Evolutionary conservation across 2,329 filamentous ascomycete species (phyloP).

Genomic region (Aureobasidium vineae): DNA sequence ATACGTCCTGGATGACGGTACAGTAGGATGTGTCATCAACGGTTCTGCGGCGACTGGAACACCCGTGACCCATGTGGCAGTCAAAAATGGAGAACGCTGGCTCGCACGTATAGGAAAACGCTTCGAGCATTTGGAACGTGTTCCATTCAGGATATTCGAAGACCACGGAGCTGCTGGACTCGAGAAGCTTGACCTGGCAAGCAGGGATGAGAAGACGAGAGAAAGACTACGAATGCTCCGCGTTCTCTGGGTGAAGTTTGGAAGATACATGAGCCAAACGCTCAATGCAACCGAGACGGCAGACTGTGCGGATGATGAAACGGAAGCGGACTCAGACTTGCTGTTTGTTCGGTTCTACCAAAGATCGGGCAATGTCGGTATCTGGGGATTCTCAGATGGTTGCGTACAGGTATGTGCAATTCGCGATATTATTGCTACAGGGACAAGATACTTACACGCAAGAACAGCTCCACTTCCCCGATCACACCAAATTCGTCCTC

Average conservation of each 20-base stretch:
- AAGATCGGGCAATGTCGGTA: conserved; percentile 74
- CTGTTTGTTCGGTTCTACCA: conserved; percentile 75
- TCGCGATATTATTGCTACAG: neutral
- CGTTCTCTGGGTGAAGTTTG: conserved; percentile 67
- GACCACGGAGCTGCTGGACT: conserved; percentile 66
- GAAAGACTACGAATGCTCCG: conserved; percentile 56
- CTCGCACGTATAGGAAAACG: conserved; percentile 53
- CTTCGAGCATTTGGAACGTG: conserved; percentile 55
- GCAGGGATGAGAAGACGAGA: conserved; percentile 41
- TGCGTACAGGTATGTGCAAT: conserved; percentile 63
- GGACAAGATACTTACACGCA: conserved; percentile 11
- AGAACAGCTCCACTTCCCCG: conserved; percentile 77
- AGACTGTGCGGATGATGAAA: conserved; percentile 44
- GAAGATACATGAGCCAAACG: conserved; percentile 62
- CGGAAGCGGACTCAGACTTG: conserved; percentile 14
- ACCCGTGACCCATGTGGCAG: conserved; percentile 69
- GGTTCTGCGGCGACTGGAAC: conserved; percentile 46
- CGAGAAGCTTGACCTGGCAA: conserved; percentile 31
- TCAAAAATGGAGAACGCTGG: conserved; percentile 69
- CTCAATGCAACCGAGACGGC: conserved; percentile 45
- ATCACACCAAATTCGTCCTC: conserved; percentile 81
- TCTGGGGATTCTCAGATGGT: conserved; percentile 78
- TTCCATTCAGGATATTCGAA: conserved; percentile 68
- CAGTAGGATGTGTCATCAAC: conserved; percentile 64
- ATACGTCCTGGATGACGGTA: conserved; percentile 79